Conservation (phyloP, 2,329 filamentous ascomycete species). For the Aureobasidium sp. region DNA sequence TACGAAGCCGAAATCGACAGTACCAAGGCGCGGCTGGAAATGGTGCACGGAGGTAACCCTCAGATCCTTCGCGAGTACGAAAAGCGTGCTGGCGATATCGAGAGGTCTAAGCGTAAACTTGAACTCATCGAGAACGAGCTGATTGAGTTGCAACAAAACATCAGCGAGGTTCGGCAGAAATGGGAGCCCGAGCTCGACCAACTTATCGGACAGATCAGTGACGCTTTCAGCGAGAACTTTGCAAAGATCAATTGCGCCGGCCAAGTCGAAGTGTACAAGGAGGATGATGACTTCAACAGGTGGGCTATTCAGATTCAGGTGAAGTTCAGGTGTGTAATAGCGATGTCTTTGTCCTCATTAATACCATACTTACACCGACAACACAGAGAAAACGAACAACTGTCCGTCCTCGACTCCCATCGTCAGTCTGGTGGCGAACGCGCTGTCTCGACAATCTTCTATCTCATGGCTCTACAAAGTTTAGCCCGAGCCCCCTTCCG, state of each 20-base stretch:
- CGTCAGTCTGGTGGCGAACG: conserved; percentile 95
- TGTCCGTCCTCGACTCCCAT: conserved; percentile 81
- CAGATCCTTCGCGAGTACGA: conserved; percentile 72
- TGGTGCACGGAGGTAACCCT: conserved; percentile 72
- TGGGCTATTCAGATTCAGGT: conserved; percentile 94
- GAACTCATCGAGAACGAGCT: conserved; percentile 50
- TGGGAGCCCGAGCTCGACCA: conserved; percentile 83
- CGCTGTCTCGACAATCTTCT: conserved; percentile 96
- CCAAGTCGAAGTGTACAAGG: conserved; percentile 81
- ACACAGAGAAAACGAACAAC: conserved; percentile 66
- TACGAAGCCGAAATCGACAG: conserved; percentile 68
- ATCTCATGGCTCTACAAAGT: conserved; percentile 93
- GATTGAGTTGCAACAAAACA: conserved; percentile 49
- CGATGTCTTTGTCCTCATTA: background rate
- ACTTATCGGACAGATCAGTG: conserved; percentile 73
- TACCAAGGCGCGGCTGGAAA: conserved; percentile 67
- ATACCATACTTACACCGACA: conserved; percentile 19
- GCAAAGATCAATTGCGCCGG: conserved; percentile 90
- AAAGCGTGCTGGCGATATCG: conserved; percentile 62
- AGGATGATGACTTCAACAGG: conserved; percentile 77
- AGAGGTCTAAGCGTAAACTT: conserved; percentile 54
- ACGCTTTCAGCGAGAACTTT: conserved; percentile 89
- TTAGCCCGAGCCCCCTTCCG: conserved; percentile 93
- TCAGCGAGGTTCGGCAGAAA: conserved; percentile 57
- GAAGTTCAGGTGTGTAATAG: conserved; percentile 68